Evolutionary conservation across 2,329 filamentous ascomycete genomes (phyloP), one percentile per base, ranked within the genome.

Genomic region (Arthrobotrys iridis): DNA sequence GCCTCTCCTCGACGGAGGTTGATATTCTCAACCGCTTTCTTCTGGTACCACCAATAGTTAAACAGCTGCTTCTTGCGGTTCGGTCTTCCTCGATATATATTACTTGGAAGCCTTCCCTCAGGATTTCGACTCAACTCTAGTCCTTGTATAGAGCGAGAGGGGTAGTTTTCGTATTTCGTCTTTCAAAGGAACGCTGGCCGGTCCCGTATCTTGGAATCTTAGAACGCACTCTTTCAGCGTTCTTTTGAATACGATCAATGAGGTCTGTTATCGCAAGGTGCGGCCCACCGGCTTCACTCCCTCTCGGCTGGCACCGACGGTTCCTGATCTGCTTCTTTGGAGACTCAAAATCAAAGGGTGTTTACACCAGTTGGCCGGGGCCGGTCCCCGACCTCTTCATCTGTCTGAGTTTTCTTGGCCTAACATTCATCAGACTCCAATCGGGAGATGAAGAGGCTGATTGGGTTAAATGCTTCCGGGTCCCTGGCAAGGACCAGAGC

Each of bases 251-350:
- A 52, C 64, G 33, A 45, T 70, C 60, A 62, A 70, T 70, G 65
- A 70, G 59, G 65, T 62, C 33, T 11, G 65, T 70, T 40, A 48
- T 70, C 35, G 40, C 45, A 30, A 20, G 43, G 41, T 30, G 13
- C 43, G 55, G 70, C 62, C 67, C 59, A 58, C 48, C 52, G 52
- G 60, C 68, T 60, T 73, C 68, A 22, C 71, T 75, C 41, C 71
- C 71, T 48, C 24, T 64, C 58, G 71, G 71, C 71, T 75, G 71
- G 71, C 71, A 75, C 63, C 71, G 63, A 68, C 62, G 48, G 37
- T 75, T 75, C 33, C 63, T 75, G 15, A 40, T 28, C 46, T 59
- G 58, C 28, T 75, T 75, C 41, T 75, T 75, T 40, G 63, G 71
- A 28, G 41, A 59, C 15, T 33, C 60, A 20, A 30, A 26, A n/a